Percentiles rank a stretch among this genome's conserved stretches.
Conservation (phyloP, 495 filamentous ascomycete genomes). For the Pyronema omphalodes region DNA sequence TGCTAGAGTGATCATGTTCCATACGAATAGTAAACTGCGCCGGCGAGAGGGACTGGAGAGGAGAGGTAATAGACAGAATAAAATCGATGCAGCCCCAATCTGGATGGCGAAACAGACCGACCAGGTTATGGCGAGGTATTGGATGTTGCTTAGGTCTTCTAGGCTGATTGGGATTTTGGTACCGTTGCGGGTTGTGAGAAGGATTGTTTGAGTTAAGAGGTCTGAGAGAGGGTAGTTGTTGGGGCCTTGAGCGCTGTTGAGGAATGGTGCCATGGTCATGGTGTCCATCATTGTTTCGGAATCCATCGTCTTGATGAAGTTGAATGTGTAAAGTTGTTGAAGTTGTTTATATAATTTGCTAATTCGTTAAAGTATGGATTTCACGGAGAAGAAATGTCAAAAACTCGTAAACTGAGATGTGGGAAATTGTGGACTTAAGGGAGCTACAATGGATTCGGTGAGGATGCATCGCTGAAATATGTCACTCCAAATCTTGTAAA, state of each 20-base stretch:
- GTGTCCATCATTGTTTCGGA: background rate
- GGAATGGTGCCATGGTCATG: background rate
- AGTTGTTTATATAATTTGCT: background rate
- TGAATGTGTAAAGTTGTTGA: background rate
- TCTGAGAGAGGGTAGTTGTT: background rate
- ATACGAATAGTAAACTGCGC: slow-evolving; percentile 38
- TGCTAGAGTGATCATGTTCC: slow-evolving; percentile 41
- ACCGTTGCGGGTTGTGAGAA: slow-evolving; percentile 42
- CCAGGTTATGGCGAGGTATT: slow-evolving; percentile 32
- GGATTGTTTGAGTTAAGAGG: background rate
- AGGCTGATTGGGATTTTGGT: slow-evolving; percentile 34
- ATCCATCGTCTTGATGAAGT: background rate
- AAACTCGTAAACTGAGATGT: too few species aligned
- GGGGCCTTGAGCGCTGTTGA: background rate
- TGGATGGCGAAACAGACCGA: slow-evolving; percentile 55
- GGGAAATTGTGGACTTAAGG: too few species aligned
- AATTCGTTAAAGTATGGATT: background rate
- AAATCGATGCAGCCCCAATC: slow-evolving; percentile 51
- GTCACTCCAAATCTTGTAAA: too few species aligned
- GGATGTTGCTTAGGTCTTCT: slow-evolving; percentile 30
- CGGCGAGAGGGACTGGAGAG: slow-evolving; percentile 46
- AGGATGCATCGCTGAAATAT: too few species aligned
- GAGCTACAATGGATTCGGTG: too few species aligned
- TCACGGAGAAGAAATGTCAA: background rate
- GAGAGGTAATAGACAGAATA: slow-evolving; percentile 46